A percentile compares a stretch with the other conserved stretches of the same genome.
Conservation (phyloP, 2,329 filamentous ascomycete genomes). For the Bipolaris cookei region DNA sequence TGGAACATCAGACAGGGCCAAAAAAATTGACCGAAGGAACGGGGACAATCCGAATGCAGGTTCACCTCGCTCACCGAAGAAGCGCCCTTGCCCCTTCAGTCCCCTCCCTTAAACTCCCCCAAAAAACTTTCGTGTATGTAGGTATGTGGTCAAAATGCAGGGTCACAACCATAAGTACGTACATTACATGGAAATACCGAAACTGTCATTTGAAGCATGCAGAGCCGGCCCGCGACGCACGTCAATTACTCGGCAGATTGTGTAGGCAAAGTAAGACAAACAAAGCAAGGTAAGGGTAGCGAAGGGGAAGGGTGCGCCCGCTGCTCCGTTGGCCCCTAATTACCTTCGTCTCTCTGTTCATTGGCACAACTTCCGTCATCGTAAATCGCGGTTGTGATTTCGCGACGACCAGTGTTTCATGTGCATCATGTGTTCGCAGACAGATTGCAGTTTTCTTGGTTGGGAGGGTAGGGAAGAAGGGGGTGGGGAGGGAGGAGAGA, state of each 20-base stretch:
- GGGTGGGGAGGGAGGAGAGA: no score
- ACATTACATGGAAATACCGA: neutral
- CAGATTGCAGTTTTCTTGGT: conserved; percentile 4
- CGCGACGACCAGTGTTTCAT: conserved; percentile 10
- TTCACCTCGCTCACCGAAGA: neutral
- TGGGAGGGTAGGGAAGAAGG: neutral
- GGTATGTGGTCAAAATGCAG: conserved; percentile 9
- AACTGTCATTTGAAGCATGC: conserved; percentile 8
- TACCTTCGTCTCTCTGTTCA: no score
- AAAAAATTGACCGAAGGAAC: neutral
- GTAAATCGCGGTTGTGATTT: neutral
- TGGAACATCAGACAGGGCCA: no score
- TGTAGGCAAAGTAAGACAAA: no score
- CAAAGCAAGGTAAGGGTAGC: no score
- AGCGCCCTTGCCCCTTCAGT: no score
- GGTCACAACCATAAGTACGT: neutral
- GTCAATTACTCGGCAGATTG: conserved; percentile 24
- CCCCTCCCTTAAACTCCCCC: no score
- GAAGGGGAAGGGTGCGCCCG: no score
- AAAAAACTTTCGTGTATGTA: no score
- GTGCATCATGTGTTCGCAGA: conserved; percentile 16
- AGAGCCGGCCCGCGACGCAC: conserved; percentile 19
- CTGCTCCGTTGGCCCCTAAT: no score
- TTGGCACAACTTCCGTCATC: no score
- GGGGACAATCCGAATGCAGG: neutral